A percentile compares a stretch with the other conserved stretches of the same genome.
Conservation (phyloP, 257 asterid genomes). For the Orobanche coerulescens region DNA sequence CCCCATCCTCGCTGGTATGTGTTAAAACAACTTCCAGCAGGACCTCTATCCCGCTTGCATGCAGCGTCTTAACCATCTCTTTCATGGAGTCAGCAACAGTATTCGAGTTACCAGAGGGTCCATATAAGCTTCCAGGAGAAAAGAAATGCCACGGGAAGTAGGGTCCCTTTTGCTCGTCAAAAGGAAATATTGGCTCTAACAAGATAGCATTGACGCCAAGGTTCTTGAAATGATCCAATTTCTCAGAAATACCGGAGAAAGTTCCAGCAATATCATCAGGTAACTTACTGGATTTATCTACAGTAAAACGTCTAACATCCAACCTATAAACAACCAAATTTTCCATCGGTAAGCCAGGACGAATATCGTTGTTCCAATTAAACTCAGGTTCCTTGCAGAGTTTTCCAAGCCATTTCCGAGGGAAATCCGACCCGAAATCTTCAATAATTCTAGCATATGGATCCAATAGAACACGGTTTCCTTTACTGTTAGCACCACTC, state of each 20-base stretch:
- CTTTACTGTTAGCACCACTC: slow-evolving; percentile 29
- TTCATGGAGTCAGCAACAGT: slow-evolving; percentile 51
- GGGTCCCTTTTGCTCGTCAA: slow-evolving; percentile 61
- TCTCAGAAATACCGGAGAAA: slow-evolving; percentile 60
- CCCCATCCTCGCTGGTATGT: slow-evolving; percentile 45
- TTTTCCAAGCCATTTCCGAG: slow-evolving; percentile 39
- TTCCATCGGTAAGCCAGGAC: slow-evolving; percentile 61
- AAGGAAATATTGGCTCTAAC: slow-evolving; percentile 78
- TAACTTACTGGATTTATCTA: slow-evolving; percentile 63
- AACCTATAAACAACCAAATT: slow-evolving; percentile 62
- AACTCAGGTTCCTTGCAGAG: slow-evolving; percentile 50
- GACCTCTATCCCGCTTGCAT: slow-evolving; percentile 66
- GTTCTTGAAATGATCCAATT: slow-evolving; percentile 58
- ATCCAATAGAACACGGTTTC: slow-evolving; percentile 52
- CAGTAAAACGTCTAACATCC: slow-evolving; percentile 52
- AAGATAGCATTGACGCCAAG: slow-evolving; percentile 86
- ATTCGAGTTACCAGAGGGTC: slow-evolving; percentile 30
- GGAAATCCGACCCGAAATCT: slow-evolving; percentile 30
- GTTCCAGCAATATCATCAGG: slow-evolving; percentile 50
- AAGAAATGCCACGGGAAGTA: slow-evolving; percentile 78
- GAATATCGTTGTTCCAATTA: slow-evolving; percentile 66
- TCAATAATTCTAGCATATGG: slow-evolving; percentile 71
- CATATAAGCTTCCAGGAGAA: slow-evolving; percentile 45
- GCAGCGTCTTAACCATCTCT: slow-evolving; percentile 83
- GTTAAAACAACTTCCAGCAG: slow-evolving; percentile 84